Base-by-base conservation (phyloP, 1,284 basidiomycete species). In the Golubevia pallescens region DNA sequence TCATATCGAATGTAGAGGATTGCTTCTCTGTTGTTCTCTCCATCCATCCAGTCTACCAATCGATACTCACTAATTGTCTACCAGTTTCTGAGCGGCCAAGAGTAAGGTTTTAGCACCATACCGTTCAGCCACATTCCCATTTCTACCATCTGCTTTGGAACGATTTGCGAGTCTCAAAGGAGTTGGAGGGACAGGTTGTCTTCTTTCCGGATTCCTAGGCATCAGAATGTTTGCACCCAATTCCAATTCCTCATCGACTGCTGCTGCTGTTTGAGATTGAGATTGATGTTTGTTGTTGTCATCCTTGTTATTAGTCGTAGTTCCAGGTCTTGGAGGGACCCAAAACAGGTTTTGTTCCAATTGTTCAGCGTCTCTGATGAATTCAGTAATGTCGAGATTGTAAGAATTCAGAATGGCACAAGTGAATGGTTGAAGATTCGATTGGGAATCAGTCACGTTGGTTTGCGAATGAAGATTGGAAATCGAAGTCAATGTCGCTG, bases 321-420 rank as follows among this genome's bases (percentile, higher is more conserved):
- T 42, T 32, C n/a, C 16, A 13, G 68, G 68, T 23, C 62, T 57
- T 23, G 74, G 70, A 3, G 77, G 74, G 59, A 78, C 75, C 68
- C 68, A 73, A 62, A 82, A 82, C 34, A 84, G 66, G 28, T 63
- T 74, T 10, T 74, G 72, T 52, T 84, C 81, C 8, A 78, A 67
- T 38, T 70, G 71, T 54, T 84, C 80, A 48, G 80, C 76, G 54
- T 84, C 81, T 52, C 81, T 73, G 48, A 84, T 84, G 74, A 75
- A 78, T 54, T 73, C 73, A 28, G 76, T 60, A 57, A 84, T 75
- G 24, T 80, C 78, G 52, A 76, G 61, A 2, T 67, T 58, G 42
- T 68, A 65, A 42, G 75, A 70, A 56, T 81, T 80, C 62, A 84
- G 67, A 52, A 80, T 69, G 32, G 79, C 78, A 56, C 73, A 66